A percentile compares a stretch with the other conserved stretches of the same genome.
Conservation (phyloP, 306 rosid species). For the Quercus dentata region DNA sequence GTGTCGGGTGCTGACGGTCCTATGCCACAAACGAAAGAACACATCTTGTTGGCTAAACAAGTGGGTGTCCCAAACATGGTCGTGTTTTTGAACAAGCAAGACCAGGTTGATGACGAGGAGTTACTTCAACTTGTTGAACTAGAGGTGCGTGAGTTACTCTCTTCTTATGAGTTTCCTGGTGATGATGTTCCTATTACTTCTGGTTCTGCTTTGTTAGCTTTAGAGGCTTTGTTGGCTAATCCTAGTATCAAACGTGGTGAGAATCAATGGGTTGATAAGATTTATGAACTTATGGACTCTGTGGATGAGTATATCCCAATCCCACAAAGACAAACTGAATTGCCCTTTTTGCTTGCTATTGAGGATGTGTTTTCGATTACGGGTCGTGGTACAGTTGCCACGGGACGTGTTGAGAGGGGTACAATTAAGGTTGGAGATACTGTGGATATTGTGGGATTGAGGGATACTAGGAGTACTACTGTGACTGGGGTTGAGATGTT, state of each 20-base stretch:
- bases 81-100: slow-evolving; percentile 73
- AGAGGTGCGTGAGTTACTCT: slow-evolving; percentile 78
- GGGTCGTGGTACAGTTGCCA: slow-evolving; percentile 89
- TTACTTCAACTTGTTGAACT: slow-evolving; percentile 72
- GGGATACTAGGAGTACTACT: slow-evolving; percentile 65
- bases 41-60: slow-evolving; percentile 75
- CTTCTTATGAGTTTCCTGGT: slow-evolving; percentile 79
- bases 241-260: slow-evolving; percentile 64
- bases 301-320: slow-evolving; percentile 77
- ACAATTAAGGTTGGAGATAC: slow-evolving; percentile 59
- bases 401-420: slow-evolving; percentile 84
- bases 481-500: slow-evolving; percentile 93
- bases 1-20: slow-evolving; percentile 84
- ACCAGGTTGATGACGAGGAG: slow-evolving; percentile 90
- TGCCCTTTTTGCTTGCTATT: slow-evolving; percentile 73
- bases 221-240: slow-evolving; percentile 75
- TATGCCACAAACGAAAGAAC: slow-evolving; percentile 85
- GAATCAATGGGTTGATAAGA: slow-evolving; percentile 75
- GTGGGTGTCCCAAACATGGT: slow-evolving; percentile 86
- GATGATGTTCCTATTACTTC: slow-evolving; percentile 78
- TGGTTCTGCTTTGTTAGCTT: slow-evolving; percentile 73
- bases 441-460: slow-evolving; percentile 72
- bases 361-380: slow-evolving; percentile 85
- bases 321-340: slow-evolving; percentile 69
- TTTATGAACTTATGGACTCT: slow-evolving; percentile 76